Evolutionary conservation across 805 yeast species (phyloP).

Genomic region (Cyberlindnera misumaiensis): DNA sequence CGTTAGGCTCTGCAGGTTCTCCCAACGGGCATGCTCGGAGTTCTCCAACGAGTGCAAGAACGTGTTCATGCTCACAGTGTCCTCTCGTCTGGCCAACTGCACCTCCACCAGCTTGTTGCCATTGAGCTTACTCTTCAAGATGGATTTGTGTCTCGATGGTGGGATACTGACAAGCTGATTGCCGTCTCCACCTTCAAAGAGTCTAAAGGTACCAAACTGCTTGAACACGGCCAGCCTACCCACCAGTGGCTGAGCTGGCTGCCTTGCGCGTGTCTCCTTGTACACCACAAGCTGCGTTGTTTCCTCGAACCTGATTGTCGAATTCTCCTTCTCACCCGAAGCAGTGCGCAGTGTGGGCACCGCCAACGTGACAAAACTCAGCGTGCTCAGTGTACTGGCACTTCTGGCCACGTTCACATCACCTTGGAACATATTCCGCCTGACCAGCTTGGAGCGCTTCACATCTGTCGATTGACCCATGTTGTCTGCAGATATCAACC

Average conservation of each 20-base stretch:
- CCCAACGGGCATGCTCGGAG: too few species aligned
- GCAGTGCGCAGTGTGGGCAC: not conserved
- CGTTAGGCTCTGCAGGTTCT: too few species aligned
- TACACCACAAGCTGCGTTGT: slow-evolving; percentile 3
- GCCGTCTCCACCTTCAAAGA: too few species aligned
- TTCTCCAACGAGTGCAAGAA: not conserved
- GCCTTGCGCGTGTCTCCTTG: too few species aligned
- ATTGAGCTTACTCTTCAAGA: slow-evolving; percentile 4
- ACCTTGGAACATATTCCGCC: not conserved
- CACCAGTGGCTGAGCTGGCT: too few species aligned
- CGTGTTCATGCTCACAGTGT: not conserved
- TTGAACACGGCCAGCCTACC: slow-evolving; percentile 1
- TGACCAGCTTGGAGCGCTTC: not conserved
- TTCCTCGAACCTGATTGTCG: slow-evolving; percentile 4
- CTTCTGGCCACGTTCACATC: not conserved
- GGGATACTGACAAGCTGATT: too few species aligned
- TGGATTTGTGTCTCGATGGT: slow-evolving; percentile 1
- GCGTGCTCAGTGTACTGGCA: not conserved
- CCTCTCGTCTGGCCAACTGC: not conserved
- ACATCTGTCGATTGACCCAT: not conserved
- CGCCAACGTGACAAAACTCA: not conserved
- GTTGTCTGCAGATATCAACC: not conserved
- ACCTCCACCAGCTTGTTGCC: not conserved
- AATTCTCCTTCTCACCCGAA: slow-evolving; percentile 1
- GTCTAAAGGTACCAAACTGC: slow-evolving; percentile 4